A percentile compares a stretch with the other conserved stretches of the same genome.
Evolutionary conservation across 202 grass and related monocot species (phyloP).

Genomic region (Setaria viridis): DNA sequence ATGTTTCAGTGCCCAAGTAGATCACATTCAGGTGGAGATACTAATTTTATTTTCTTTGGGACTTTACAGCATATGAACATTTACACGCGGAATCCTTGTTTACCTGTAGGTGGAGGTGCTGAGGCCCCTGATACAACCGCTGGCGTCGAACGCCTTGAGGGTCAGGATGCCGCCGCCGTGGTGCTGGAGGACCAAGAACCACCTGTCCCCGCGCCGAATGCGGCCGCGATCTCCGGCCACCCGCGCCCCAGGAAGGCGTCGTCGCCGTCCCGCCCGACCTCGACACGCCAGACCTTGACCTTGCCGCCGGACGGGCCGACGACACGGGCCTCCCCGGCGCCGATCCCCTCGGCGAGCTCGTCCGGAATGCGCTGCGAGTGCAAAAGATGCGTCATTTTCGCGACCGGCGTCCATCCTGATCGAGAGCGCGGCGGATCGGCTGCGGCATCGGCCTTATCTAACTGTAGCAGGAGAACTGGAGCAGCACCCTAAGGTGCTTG

Average conservation of each 20-base stretch:
- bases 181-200: not conserved
- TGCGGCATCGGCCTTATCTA: not conserved
- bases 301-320: not conserved
- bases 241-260: not conserved
- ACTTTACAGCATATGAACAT: not conserved
- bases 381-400: not conserved
- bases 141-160: not conserved
- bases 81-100: not conserved
- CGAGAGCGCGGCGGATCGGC: not conserved
- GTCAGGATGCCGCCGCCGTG: not conserved
- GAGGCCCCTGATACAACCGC: not conserved
- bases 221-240: not conserved
- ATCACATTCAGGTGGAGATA: not conserved
- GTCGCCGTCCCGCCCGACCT: not conserved
- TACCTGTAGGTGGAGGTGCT: not conserved
- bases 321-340: not conserved
- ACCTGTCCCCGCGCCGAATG: not conserved
- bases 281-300: not conserved
- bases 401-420: not conserved
- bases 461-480: not conserved
- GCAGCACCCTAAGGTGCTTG: not conserved
- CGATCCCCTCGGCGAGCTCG: not conserved
- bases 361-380: not conserved
- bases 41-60: not conserved
- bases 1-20: not conserved